These are phyloP conservation scores for Chlorella sorokiniana DNA, from an alignment of 139 green algal genomes.

Conservation along the genomic window DNA sequence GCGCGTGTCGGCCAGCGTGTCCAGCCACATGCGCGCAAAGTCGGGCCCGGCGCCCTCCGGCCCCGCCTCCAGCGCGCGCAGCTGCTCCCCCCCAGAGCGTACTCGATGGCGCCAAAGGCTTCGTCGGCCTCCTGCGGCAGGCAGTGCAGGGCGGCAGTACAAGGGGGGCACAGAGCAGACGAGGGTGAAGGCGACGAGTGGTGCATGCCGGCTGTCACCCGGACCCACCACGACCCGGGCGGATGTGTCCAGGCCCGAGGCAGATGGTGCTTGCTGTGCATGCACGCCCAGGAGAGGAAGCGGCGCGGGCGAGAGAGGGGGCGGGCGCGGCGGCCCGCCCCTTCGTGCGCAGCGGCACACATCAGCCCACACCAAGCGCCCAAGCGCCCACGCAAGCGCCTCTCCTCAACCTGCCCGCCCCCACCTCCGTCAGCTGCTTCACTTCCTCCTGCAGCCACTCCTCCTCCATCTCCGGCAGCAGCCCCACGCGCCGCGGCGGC, in stretches of 20 bases:
- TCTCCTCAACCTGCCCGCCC: background rate
- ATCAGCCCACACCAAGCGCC: background rate
- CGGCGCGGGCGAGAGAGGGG: too few species aligned
- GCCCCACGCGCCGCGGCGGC: conserved; percentile 51
- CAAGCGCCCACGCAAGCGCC: background rate
- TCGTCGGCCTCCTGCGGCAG: conserved; percentile 61
- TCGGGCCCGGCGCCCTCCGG: background rate
- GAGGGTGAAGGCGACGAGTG: background rate
- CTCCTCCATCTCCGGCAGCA: conserved; percentile 54
- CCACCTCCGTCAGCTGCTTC: conserved; percentile 54
- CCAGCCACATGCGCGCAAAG: conserved; percentile 12
- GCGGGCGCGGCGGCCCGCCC: too few species aligned
- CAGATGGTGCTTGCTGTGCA: too few species aligned
- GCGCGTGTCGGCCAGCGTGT: conserved; percentile 14
- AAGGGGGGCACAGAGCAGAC: background rate
- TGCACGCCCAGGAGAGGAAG: too few species aligned
- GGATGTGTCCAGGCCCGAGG: too few species aligned
- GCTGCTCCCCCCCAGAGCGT: conserved; percentile 56
- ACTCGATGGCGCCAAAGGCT: conserved; percentile 64
- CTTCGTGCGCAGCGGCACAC: background rate
- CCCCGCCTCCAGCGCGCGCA: conserved; percentile 23
- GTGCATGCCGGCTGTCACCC: too few species aligned
- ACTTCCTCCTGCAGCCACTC: conserved; percentile 67
- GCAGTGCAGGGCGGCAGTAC: background rate
- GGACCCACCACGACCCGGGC: too few species aligned